Evolutionary conservation across 345 rosid genomes (phyloP), one percentile per base, ranked within the genome.

Genomic region (Citrus sp.): DNA sequence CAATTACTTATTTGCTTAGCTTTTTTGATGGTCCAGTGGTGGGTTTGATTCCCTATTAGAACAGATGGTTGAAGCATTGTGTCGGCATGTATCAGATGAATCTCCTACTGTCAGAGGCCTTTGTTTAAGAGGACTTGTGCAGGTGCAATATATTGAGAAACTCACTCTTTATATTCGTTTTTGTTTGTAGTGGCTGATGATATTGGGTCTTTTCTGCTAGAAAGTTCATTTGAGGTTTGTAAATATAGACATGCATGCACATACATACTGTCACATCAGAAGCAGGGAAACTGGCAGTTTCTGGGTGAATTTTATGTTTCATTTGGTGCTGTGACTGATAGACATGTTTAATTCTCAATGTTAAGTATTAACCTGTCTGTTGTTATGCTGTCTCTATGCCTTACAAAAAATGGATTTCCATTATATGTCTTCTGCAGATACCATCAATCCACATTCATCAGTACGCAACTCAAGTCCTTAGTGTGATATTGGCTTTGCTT

Each of bases 11-110:
- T 77, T 68, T 55, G 65, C 34, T 70, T 37, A 24, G 30, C 22
- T 2, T 60, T 74, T 68, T 83, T 72, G 71, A 80, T 82, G 60
- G 30, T 86, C 86, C 91, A 93, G 99, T 85, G 90, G 89, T 46
- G 97, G 92, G 25, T 87, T 82, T 82, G 84, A 76, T 83, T 88
- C 99, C 68, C 83, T 91, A 6, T 85, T 95, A 88, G 98, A 95
- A 85, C 88, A 93, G 83, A 95, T 95, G 98, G 99, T 93, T 72
- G 98, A 93, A 85, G 91, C 90, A 64, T 85, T 95, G 75, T 95
- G 99, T 82, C 85, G 96, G 72, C 94, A 93, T 87, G 97, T 91
- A 21, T 95, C 99, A 72, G 99, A 95, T 84, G 99, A 92, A 80
- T 93, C 98, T 83, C 90, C 99, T 42, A 91, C 92, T 40, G 98